phyloP scores from a whole-genome alignment of 257 asterid genomes.

The Primulina huaijiensis region DNA sequence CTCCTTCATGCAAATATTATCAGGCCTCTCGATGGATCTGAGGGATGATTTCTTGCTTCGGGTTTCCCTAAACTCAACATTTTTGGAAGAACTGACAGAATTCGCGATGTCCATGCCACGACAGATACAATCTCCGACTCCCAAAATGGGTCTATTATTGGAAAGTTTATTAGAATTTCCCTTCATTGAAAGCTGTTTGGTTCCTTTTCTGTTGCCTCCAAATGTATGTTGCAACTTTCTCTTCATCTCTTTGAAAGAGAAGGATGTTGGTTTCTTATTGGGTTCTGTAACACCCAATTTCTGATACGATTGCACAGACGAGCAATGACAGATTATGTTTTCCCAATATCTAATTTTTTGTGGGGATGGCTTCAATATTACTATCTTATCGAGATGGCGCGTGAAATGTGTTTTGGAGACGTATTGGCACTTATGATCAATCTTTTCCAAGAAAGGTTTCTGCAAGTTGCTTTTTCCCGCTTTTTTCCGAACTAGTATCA shows the following conservation, averaged over 20 bases:
- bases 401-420: slow-evolving; percentile 22
- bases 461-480: slow-evolving; percentile 8
- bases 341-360: slow-evolving; percentile 27
- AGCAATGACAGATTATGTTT: slow-evolving; percentile 45
- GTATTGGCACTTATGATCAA: slow-evolving; percentile 22
- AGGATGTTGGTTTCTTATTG: slow-evolving; percentile 32
- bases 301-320: slow-evolving; percentile 37
- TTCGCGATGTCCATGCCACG: slow-evolving; percentile 22
- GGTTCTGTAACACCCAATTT: slow-evolving; percentile 25
- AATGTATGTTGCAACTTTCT: slow-evolving; percentile 52
- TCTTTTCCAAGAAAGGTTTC: slow-evolving; percentile 20
- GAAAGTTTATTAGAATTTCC: slow-evolving; percentile 9
- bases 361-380: slow-evolving; percentile 50
- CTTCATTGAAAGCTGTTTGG: not conserved
- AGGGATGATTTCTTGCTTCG: slow-evolving; percentile 14
- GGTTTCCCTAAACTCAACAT: slow-evolving; percentile 27
- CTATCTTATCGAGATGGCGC: slow-evolving; percentile 41
- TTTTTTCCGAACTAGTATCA: slow-evolving; percentile 9
- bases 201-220: slow-evolving; percentile 38
- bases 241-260: slow-evolving; percentile 58
- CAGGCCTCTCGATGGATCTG: slow-evolving; percentile 23
- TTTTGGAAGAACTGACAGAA: slow-evolving; percentile 23
- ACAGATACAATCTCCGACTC: slow-evolving; percentile 18
- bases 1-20: slow-evolving; percentile 23
- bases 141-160: not conserved